Evolutionary conservation across 108 stramenopile genomes (phyloP), one percentile per base, ranked within the genome.

Genomic region (Craspedostauros australis): DNA sequence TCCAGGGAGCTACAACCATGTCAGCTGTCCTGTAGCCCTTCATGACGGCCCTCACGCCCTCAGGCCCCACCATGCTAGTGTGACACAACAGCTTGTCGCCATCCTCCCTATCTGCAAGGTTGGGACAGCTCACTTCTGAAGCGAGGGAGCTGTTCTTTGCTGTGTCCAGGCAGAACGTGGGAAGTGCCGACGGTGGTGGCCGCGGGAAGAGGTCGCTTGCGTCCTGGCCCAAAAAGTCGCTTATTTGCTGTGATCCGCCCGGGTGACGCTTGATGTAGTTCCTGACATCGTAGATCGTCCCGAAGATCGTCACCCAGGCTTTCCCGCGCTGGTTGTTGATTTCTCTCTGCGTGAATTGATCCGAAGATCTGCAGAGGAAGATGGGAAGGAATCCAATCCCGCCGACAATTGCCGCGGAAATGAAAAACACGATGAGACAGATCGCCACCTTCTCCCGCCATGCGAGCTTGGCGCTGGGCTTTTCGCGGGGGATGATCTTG

Each of bases 381-480:
- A 75, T 41, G 38, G 74, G 74, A 12, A 75, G 19, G 50, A 75
- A 75, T 22, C 74, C 74, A 34, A 75, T 70, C n/a, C 64, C 49
- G 1, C 74, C 74, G 34, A 75, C 74, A 32, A 75, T 62, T 65
- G 63, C 49, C 0, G 27, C 60, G 18, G 42, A 46, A 3, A 39
- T 39, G 11, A 61, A 36, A 39, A 71, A 56, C 9, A 69, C 70
- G 48, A 60, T 50, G 37, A 69, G 58, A 7, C 40, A 41, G 42
- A 75, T 70, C 14, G 70, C 62, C n/a, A 71, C 66, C 61, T 75
- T 75, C 44, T 75, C 74, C 37, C 74, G 64, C 74, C 74, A 75
- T n/a, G 74, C 74, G 31, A 71, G 74, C 53, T 67, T 71, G 9
- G 74, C 74, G 8, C 62, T 70, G 3, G 64, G 44, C 33, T 67